Evolutionary conservation across 805 yeast genomes (phyloP), one percentile per base, ranked within the genome.

Genomic region (Saturnispora bothae): DNA sequence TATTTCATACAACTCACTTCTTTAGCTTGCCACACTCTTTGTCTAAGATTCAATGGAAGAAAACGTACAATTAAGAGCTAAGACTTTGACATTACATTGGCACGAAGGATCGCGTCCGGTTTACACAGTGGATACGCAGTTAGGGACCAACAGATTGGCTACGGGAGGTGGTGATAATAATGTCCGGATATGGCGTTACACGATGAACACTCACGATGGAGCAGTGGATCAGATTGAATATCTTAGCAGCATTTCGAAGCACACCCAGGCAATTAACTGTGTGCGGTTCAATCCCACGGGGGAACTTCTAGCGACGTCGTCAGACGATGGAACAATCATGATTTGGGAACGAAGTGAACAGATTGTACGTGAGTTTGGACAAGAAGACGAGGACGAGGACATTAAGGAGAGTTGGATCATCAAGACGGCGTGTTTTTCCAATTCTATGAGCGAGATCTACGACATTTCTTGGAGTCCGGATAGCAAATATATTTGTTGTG

Each of bases 121-220:
- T 3, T 83, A 82, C 51, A 68, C 78, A 15, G 68, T 77, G 2
- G 71, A 72, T 42, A 74, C 78, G 53, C 88, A 81, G 52, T 77
- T 77, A 1, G 45, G 48, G 28, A 28, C 30, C 6, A 28, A 35
- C 15, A 18, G 43, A 10, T 60, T 89, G 26, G 89, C 79, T 3
- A 89, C 97, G 0, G 95, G 85, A 0, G 97, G 97, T 18, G 96
- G 96, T 30, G 98, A 92, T 57, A 83, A 81, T 54, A 83, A 83
- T 48, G 80, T 85, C n/a, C 66, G 96, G 36, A 48, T 61, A 19
- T 61, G 66, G 66, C 47, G 49, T 31, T 41, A 55, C 22, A 33
- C 38, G 2, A 56, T 49, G 34, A 51, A 46, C 4, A 48, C 46
- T 10, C 48, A 46, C 7, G 49, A 39, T 4, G 42, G 45, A 4